phyloP scores from a whole-genome alignment of 2,329 filamentous ascomycete species.

The Talaromyces pinophilus region DNA sequence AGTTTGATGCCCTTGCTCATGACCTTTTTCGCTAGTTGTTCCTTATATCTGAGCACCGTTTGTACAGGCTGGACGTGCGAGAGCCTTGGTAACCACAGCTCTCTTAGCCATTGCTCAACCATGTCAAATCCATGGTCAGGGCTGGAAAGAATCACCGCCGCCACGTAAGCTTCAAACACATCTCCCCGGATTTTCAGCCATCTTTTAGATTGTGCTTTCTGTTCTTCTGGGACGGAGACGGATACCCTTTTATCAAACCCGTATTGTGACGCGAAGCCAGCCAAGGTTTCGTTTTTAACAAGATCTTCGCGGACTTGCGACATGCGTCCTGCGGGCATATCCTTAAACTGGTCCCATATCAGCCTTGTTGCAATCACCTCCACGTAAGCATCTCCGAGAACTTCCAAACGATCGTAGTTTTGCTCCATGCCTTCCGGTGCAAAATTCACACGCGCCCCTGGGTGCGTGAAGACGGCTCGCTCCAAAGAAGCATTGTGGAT shows the following conservation, averaged over 20 bases:
- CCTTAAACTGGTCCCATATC: slow-evolving; percentile 71
- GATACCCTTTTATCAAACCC: slow-evolving; percentile 64
- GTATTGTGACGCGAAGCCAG: slow-evolving; percentile 69
- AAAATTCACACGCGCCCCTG: slow-evolving; percentile 45
- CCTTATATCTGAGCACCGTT: slow-evolving; percentile 52
- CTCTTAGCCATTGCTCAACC: slow-evolving; percentile 70
- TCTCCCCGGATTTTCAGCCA: slow-evolving; percentile 77
- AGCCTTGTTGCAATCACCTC: slow-evolving; percentile 74
- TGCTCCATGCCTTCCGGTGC: slow-evolving; percentile 37
- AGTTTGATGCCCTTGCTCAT: slow-evolving; percentile 60
- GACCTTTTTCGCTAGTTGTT: slow-evolving; percentile 55
- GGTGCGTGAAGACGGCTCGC: slow-evolving; percentile 67
- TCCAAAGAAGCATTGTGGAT: slow-evolving; percentile 63
- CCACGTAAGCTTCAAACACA: slow-evolving; percentile 88
- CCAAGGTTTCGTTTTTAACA: slow-evolving; percentile 77
- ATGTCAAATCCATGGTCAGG: slow-evolving; percentile 61
- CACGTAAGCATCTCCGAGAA: slow-evolving; percentile 83
- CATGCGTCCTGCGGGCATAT: slow-evolving; percentile 66
- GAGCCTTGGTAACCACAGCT: slow-evolving; percentile 71
- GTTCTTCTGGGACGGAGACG: slow-evolving; percentile 53
- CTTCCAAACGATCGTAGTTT: slow-evolving; percentile 82
- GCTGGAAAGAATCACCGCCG: slow-evolving; percentile 71
- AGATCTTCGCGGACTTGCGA: slow-evolving; percentile 76
- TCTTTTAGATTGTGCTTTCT: slow-evolving; percentile 52
- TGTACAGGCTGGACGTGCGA: slow-evolving; percentile 35